Conservation (phyloP, 495 filamentous ascomycete species). For the Lasiosphaeriaceae sp. region DNA sequence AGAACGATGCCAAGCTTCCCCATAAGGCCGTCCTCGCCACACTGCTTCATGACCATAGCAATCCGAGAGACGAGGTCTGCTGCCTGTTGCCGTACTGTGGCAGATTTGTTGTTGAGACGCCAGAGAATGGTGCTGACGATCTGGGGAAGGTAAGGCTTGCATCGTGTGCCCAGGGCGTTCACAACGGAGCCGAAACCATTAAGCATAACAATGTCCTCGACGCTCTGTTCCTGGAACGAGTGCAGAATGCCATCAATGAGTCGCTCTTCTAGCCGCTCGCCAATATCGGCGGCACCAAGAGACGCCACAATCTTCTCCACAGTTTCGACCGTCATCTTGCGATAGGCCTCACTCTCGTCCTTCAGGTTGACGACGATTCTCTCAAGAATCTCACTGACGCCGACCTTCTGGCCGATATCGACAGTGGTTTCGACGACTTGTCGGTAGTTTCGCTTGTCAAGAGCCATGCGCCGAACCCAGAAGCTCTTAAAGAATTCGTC, state of each 20-base stretch:
- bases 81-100: conserved; percentile 93
- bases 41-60: conserved; percentile 98
- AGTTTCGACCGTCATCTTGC: conserved; percentile 98
- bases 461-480: conserved; percentile 94
- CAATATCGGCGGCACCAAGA: conserved; percentile 89
- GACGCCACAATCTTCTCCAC: conserved; percentile 92
- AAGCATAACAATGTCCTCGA: conserved; percentile 92
- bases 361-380: conserved; percentile 92
- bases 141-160: conserved; percentile 94
- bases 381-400: conserved; percentile 90
- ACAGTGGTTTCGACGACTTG: conserved; percentile 98
- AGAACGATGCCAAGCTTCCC: conserved; percentile 94
- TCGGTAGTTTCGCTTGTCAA: conserved; percentile 94
- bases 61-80: conserved; percentile 96
- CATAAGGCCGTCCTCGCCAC: conserved; percentile 92
- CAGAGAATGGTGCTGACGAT: conserved; percentile 96
- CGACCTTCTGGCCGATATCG: conserved; percentile 94
- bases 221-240: conserved; percentile 97
- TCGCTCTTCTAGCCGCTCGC: conserved; percentile 84
- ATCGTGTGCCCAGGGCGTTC: conserved; percentile 87
- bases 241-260: conserved; percentile 95
- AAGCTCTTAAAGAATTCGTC: conserved; percentile 98
- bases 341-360: conserved; percentile 96
- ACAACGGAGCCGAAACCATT: conserved; percentile 99
- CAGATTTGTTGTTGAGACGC: conserved; percentile 94